Evolutionary conservation across 116 monocot species (phyloP).

Genomic region (Thalassia testudinum): DNA sequence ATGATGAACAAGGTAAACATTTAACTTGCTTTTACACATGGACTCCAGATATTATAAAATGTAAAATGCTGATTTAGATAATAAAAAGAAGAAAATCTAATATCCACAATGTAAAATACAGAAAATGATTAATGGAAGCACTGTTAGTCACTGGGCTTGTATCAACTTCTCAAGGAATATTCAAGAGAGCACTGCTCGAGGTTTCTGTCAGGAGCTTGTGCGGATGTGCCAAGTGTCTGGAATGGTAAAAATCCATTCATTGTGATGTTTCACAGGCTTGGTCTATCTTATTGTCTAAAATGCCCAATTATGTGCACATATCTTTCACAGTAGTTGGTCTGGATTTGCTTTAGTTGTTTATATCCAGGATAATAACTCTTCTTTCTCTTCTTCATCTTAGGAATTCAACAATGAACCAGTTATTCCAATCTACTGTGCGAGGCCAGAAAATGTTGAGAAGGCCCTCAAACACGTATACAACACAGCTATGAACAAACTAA

Average conservation of each 20-base stretch:
- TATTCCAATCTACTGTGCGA: slow-evolving; percentile 32
- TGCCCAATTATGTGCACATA: too few relatives aligned
- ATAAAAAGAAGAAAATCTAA: not conserved
- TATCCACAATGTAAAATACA: slow-evolving; percentile 6
- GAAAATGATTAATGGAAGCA: slow-evolving; percentile 93
- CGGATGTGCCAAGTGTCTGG: slow-evolving; percentile 76
- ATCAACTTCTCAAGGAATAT: slow-evolving; percentile 72
- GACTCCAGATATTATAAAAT: not conserved
- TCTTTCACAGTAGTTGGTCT: not conserved
- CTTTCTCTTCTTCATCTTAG: slow-evolving; percentile 13
- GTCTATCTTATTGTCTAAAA: too few relatives aligned
- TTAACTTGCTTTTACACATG: not conserved
- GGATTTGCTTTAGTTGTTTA: not conserved
- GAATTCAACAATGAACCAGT: slow-evolving; percentile 58
- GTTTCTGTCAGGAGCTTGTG: slow-evolving; percentile 30
- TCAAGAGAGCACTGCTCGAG: slow-evolving; percentile 23
- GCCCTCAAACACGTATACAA: slow-evolving; percentile 23
- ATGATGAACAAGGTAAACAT: slow-evolving; percentile 89
- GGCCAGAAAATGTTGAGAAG: slow-evolving; percentile 76
- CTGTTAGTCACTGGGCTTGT: slow-evolving; percentile 65
- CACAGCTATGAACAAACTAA: slow-evolving; percentile 21
- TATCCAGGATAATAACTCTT: too few relatives aligned
- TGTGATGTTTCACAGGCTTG: too few relatives aligned
- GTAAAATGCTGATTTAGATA: not conserved
- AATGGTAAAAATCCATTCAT: slow-evolving; percentile 44